Evolutionary conservation across 2,329 filamentous ascomycete genomes (phyloP).

Genomic region (Grosmannia huntii): DNA sequence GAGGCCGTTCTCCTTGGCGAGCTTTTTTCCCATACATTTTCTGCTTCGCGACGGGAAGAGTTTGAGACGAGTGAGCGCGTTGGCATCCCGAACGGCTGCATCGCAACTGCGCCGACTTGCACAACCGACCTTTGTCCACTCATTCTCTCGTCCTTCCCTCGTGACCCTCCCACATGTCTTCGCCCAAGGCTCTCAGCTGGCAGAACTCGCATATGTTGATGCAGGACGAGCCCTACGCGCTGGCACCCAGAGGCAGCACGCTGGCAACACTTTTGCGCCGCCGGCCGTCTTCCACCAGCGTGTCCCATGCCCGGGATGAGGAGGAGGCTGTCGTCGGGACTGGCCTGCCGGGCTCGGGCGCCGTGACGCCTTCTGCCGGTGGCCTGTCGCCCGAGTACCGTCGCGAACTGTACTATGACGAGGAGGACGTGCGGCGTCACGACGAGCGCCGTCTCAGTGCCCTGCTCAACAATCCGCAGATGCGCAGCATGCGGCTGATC

Average conservation of each 20-base stretch:
- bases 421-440: conserved; percentile 31
- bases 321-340: conserved; percentile 9
- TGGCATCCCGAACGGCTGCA: neutral
- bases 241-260: conserved; percentile 22
- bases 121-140: neutral
- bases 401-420: conserved; percentile 16
- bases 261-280: conserved; percentile 29
- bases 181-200: conserved; percentile 9
- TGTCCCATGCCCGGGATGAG: conserved; percentile 10
- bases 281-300: conserved; percentile 25
- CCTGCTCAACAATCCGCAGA: conserved; percentile 54
- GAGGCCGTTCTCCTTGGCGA: neutral
- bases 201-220: conserved; percentile 17
- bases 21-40: neutral
- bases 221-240: conserved; percentile 37
- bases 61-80: neutral
- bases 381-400: conserved; percentile 5
- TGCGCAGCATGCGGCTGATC: conserved; percentile 76
- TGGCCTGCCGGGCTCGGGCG: neutral
- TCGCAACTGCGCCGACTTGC: neutral
- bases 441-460: conserved; percentile 48
- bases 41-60: neutral
- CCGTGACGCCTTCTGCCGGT: neutral
- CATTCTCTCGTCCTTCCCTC: no score
- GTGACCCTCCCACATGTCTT: conserved; percentile 13